Evolutionary conservation across 331 rosid genomes (phyloP), one percentile per base, ranked within the genome.

Genomic region (Malus hybrid): DNA sequence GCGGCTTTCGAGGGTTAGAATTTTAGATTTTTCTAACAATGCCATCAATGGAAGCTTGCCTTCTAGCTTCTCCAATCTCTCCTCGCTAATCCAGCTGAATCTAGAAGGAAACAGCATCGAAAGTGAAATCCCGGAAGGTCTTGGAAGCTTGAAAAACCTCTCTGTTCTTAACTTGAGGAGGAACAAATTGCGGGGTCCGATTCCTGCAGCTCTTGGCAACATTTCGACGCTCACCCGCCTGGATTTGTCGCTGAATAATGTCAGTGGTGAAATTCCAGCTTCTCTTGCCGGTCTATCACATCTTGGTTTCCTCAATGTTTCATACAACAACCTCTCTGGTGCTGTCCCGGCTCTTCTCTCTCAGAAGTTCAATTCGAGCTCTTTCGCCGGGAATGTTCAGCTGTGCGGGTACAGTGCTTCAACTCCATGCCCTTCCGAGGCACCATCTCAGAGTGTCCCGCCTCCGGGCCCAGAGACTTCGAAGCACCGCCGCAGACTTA

Each of bases 241-340:
- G 68, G 97, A 93, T 77, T 79, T 93, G 75, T 89, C 97, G 26
- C 80, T 71, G 44, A 93, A 93, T 82, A 88, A 89, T 80, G 84
- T 93, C 71, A 83, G 83, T 65, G 91, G 88, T 77, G 86, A 82
- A 87, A 93, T 93, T 68, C 98, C 97, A 56, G 71, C 42, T 63
- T 83, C 97, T 62, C 78, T 91, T 18, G 66, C 78, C 58, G 77
- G 76, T 75, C 80, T 93, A 46, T 30, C 56, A 8, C 73, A 70
- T 70, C 97, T 93, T 19, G 68, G 8, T 58, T 81, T 76, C 72
- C 88, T 93, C 77, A 88, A 91, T 74, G 97, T 93, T 67, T 93
- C 98, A 11, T 78, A 89, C 80, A 93, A 93, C 70, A 82, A 88
- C 69, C 95, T 93, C 32, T 88, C 97, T 16, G 98, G 98, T 46